Percentiles rank a stretch among this genome's conserved stretches.
phyloP scores from a whole-genome alignment of 2,329 filamentous ascomycete genomes.

The Aspergillus aculeatinus region DNA sequence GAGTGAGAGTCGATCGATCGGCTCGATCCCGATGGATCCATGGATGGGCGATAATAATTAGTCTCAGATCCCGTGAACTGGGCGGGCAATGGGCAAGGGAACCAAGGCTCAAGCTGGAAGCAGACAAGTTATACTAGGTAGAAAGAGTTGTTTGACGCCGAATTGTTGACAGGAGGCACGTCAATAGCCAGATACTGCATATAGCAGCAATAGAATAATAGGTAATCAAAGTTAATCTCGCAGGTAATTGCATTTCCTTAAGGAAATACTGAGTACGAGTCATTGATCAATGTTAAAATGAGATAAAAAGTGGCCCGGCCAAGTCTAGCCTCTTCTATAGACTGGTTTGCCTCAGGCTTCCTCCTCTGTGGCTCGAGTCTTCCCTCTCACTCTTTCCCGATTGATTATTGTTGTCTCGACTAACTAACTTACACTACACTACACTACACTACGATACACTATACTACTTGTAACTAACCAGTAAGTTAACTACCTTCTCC shows the following conservation, averaged over 20 bases:
- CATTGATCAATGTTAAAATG: not conserved
- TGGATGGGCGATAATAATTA: not conserved
- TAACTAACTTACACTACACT: not conserved
- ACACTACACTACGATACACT: not conserved
- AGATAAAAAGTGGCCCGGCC: not conserved
- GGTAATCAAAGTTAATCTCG: conserved; percentile 5
- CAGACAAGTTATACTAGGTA: not conserved
- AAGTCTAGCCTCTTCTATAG: conserved; percentile 2
- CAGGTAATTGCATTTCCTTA: not conserved
- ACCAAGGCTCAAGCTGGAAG: not conserved
- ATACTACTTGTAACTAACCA: not conserved
- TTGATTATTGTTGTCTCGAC: too few species aligned
- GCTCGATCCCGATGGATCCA: conserved; percentile 2
- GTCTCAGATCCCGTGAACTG: not conserved
- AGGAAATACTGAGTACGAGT: too few species aligned
- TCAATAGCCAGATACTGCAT: not conserved
- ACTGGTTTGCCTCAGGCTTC: not conserved
- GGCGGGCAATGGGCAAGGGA: not conserved
- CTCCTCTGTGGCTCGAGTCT: not conserved
- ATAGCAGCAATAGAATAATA: not conserved
- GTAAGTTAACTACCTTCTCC: not conserved
- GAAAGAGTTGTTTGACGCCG: not conserved
- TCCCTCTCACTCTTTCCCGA: not conserved
- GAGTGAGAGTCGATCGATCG: not conserved
- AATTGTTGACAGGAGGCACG: not conserved